A percentile compares a stretch with the other conserved stretches of the same genome.
phyloP scores from a whole-genome alignment of 345 rosid species.

The Aquilaria yunnanensis region DNA sequence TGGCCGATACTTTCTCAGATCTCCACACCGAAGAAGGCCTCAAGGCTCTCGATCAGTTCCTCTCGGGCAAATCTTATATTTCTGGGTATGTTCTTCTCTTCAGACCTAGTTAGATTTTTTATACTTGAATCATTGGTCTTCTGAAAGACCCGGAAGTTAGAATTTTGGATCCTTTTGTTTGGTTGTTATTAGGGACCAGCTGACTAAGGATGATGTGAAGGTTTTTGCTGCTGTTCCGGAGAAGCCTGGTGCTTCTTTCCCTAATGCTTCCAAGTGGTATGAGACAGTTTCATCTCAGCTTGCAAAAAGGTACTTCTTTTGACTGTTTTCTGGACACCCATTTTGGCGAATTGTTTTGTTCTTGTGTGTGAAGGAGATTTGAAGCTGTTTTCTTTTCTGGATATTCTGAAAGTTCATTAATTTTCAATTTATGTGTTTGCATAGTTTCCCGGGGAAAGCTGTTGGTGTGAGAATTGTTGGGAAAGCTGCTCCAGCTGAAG shows the following conservation, averaged over 20 bases:
- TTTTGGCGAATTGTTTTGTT: not conserved
- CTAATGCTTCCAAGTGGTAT: slow-evolving; percentile 83
- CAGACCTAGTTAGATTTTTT: not conserved
- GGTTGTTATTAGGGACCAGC: slow-evolving; percentile 27
- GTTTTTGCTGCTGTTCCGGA: slow-evolving; percentile 65
- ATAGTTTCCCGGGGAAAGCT: slow-evolving; percentile 88
- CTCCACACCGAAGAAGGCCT: slow-evolving; percentile 83
- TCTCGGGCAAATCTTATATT: slow-evolving; percentile 67
- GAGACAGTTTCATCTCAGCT: slow-evolving; percentile 54
- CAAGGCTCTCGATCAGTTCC: slow-evolving; percentile 66
- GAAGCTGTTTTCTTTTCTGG: not conserved
- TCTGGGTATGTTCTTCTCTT: slow-evolving; percentile 42
- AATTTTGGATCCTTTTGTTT: not conserved
- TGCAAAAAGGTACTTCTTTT: slow-evolving; percentile 47
- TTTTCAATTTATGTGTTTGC: slow-evolving; percentile 1
- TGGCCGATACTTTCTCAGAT: slow-evolving; percentile 83
- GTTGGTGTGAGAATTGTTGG: slow-evolving; percentile 65
- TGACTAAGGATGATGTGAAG: slow-evolving; percentile 71
- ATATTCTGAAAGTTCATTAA: not conserved
- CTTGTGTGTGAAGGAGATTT: not conserved
- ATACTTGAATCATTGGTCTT: not conserved
- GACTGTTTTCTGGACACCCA: no score
- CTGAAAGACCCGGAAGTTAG: not conserved
- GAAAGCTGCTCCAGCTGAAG: slow-evolving; percentile 37
- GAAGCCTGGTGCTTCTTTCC: slow-evolving; percentile 60